Percentiles rank a stretch among this genome's conserved stretches.
These are phyloP conservation scores for Handroanthus guayacan DNA, from an alignment of 257 asterid species.

Conservation along the genomic window DNA sequence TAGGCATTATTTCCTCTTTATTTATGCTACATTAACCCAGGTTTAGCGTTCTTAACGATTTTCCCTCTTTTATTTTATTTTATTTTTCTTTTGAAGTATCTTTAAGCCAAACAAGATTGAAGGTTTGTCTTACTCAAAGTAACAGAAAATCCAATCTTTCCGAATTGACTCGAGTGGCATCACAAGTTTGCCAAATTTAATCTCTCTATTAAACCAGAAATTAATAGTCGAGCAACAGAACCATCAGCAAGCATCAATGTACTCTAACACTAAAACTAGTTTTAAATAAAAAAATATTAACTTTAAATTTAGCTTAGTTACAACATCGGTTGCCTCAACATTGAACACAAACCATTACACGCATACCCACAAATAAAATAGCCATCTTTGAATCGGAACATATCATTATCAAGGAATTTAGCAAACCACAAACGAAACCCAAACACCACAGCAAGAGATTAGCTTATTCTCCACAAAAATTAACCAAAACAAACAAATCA, in stretches of 20 bases:
- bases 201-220: background rate
- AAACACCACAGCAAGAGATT: constrained; percentile 2
- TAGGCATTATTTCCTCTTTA: background rate
- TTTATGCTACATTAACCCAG: constrained; percentile 3
- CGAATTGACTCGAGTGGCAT: background rate
- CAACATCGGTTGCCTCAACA: constrained; percentile 11
- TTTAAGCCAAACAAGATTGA: background rate
- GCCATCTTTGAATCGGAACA: constrained; percentile 14
- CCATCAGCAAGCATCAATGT: background rate
- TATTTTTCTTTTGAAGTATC: background rate
- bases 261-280: background rate
- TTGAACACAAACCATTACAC: constrained; percentile 19
- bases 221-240: background rate
- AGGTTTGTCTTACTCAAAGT: background rate
- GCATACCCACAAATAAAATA: constrained; percentile 10
- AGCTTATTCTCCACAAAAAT: constrained; percentile 3
- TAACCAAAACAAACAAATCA: background rate
- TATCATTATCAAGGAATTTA: constrained; percentile 2
- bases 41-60: background rate
- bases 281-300: background rate
- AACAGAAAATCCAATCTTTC: constrained; percentile 11
- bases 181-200: background rate
- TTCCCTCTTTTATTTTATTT: too few species aligned
- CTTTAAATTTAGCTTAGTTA: constrained; percentile 13
- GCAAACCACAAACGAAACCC: background rate